These are phyloP conservation scores for Aspergillus puulaauensis DNA, from an alignment of 2,329 filamentous ascomycete species.

Conservation along the genomic window DNA sequence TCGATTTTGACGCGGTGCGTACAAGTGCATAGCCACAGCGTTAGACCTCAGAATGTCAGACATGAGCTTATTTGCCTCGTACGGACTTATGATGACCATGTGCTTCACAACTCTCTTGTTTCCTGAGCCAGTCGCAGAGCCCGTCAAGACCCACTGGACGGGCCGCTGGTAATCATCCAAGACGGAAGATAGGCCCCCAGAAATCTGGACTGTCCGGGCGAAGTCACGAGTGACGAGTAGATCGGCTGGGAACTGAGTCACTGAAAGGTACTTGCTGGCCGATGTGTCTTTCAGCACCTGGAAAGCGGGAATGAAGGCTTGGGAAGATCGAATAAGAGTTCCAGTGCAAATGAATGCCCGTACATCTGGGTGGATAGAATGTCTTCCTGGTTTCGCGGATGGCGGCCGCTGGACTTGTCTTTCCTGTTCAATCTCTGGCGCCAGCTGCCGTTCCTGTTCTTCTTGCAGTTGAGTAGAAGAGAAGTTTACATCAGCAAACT, in stretches of 20 bases:
- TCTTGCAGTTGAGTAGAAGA: constrained; percentile 49
- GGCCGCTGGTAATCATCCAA: constrained; percentile 53
- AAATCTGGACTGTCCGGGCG: constrained; percentile 42
- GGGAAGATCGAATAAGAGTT: constrained; percentile 20
- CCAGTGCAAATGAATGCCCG: constrained; percentile 42
- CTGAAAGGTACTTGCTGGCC: constrained; percentile 36
- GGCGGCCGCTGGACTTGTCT: constrained; percentile 53
- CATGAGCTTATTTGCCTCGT: constrained; percentile 58
- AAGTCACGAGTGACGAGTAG: constrained; percentile 56
- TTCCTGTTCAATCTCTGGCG: constrained; percentile 64
- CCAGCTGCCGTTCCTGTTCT: constrained; percentile 68
- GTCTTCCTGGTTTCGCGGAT: constrained; percentile 37
- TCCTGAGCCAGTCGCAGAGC: not conserved
- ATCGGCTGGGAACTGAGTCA: constrained; percentile 36
- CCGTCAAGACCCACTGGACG: constrained; percentile 56
- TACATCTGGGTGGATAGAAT: constrained; percentile 49
- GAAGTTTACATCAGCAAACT: constrained; percentile 36
- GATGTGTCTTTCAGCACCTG: constrained; percentile 42
- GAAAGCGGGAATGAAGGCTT: constrained; percentile 50
- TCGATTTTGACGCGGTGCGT: constrained; percentile 48
- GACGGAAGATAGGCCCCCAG: not conserved
- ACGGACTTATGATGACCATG: constrained; percentile 61
- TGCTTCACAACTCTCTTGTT: constrained; percentile 4
- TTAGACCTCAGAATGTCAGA: constrained; percentile 35
- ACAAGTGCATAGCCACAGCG: constrained; percentile 50